A percentile compares a stretch with the other conserved stretches of the same genome.
These are phyloP conservation scores for Ophiostoma ulmi DNA, from an alignment of 2,329 filamentous ascomycete species.

Conservation along the genomic window DNA sequence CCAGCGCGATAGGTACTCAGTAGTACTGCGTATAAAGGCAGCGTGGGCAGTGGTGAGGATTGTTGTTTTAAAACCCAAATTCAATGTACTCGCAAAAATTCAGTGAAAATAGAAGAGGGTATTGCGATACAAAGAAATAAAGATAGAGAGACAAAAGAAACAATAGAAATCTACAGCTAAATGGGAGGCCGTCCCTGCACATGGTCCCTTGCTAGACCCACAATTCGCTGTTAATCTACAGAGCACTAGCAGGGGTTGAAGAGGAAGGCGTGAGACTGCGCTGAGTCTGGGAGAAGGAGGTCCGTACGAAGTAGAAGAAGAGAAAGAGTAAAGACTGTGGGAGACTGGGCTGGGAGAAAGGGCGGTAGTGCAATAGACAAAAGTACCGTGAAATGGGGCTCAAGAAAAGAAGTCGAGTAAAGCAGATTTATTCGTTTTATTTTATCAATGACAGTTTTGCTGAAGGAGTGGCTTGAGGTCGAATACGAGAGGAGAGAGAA, in stretches of 20 bases:
- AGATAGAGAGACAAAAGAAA: not conserved
- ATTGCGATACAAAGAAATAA: not conserved
- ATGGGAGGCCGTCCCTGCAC: conserved; percentile 1
- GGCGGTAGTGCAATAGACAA: not conserved
- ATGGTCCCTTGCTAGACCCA: not conserved
- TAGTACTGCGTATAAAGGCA: not conserved
- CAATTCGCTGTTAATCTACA: conserved; percentile 13
- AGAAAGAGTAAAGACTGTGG: no score
- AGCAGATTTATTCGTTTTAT: no score
- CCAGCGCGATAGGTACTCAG: not conserved
- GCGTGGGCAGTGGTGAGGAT: no score
- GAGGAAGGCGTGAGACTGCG: conserved; percentile 1
- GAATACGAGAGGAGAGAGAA: no score
- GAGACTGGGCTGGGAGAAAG: not conserved
- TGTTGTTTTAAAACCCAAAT: no score
- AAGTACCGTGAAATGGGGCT: not conserved
- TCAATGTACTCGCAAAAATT: not conserved
- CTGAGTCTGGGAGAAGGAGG: not conserved
- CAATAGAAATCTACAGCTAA: not conserved
- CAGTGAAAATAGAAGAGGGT: not conserved
- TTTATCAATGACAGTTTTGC: no score
- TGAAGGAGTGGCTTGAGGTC: no score
- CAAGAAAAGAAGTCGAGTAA: no score
- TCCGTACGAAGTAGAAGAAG: no score
- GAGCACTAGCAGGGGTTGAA: conserved; percentile 11